phyloP scores from a whole-genome alignment of 2,329 filamentous ascomycete species.

The Phialophora chinensis region DNA sequence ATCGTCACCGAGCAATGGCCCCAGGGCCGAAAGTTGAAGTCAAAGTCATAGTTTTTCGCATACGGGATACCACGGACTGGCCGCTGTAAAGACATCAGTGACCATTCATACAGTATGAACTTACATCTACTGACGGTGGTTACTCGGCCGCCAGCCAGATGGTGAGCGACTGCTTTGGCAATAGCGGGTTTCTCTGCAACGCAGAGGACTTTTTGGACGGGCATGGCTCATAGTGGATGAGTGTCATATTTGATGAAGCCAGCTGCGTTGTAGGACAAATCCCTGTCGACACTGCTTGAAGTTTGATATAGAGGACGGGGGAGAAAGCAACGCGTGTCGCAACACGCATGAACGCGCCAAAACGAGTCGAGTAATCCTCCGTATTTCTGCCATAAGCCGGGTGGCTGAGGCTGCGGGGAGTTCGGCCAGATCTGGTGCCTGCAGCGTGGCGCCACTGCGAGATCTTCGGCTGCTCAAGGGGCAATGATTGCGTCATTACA shows the following conservation, averaged over 20 bases:
- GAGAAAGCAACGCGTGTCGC: slow-evolving; percentile 9
- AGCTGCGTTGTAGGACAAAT: background rate
- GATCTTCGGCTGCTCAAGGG: slow-evolving; percentile 8
- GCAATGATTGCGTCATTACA: background rate
- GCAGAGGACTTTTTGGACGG: slow-evolving; percentile 65
- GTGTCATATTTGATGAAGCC: slow-evolving; percentile 11
- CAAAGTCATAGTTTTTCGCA: slow-evolving; percentile 93
- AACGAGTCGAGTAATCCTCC: background rate
- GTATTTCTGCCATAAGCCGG: background rate
- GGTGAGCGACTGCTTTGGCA: slow-evolving; percentile 88
- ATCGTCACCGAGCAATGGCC: slow-evolving; percentile 85
- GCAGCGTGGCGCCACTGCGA: slow-evolving; percentile 7
- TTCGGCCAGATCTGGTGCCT: background rate
- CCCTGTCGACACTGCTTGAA: background rate
- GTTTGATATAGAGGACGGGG: background rate
- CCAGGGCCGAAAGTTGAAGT: slow-evolving; percentile 84
- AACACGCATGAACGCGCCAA: background rate
- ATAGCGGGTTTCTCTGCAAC: slow-evolving; percentile 93
- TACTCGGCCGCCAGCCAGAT: slow-evolving; percentile 78
- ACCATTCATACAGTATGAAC: background rate
- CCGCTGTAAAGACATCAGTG: slow-evolving; percentile 56
- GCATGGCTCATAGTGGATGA: slow-evolving; percentile 37
- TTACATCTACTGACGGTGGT: slow-evolving; percentile 66
- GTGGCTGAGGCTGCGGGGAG: background rate
- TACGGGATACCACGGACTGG: slow-evolving; percentile 72